Percentiles rank a stretch among this genome's conserved stretches.
Evolutionary conservation across 495 filamentous ascomycete genomes (phyloP).

Genomic region (Neurospora tetraspora): DNA sequence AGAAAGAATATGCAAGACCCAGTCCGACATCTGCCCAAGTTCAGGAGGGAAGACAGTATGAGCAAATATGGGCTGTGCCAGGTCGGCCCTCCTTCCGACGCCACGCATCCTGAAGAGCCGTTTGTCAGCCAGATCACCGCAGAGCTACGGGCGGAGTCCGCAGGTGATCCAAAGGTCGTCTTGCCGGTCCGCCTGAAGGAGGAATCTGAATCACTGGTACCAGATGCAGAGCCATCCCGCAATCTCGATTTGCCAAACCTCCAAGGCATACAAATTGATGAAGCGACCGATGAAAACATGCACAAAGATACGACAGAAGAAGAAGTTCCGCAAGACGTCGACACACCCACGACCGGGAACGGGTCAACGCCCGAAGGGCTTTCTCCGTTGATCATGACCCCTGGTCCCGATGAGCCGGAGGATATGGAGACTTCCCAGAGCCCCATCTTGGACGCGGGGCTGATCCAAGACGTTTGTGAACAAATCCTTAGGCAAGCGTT

Average conservation of each 20-base stretch:
- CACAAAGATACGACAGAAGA: not conserved
- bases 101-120: not conserved
- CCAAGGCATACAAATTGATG: not conserved
- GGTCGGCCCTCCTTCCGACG: not conserved
- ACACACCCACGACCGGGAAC: not conserved
- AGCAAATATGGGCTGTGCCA: not conserved
- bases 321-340: not conserved
- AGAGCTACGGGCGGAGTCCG: not conserved
- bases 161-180: not conserved
- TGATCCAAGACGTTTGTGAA: constrained; percentile 16
- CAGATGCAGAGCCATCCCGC: not conserved
- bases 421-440: not conserved
- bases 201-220: not conserved
- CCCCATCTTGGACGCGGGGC: not conserved
- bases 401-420: not conserved
- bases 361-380: not conserved
- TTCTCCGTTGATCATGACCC: not conserved
- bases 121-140: not conserved
- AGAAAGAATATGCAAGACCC: not conserved
- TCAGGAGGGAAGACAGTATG: not conserved
- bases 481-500: constrained; percentile 14
- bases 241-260: not conserved
- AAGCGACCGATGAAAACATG: not conserved
- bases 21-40: not conserved
- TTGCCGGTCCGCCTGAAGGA: not conserved